Percentiles rank a stretch among this genome's conserved stretches.
phyloP scores from a whole-genome alignment of 1,284 basidiomycete species.

The Trichosporon ovoides region DNA sequence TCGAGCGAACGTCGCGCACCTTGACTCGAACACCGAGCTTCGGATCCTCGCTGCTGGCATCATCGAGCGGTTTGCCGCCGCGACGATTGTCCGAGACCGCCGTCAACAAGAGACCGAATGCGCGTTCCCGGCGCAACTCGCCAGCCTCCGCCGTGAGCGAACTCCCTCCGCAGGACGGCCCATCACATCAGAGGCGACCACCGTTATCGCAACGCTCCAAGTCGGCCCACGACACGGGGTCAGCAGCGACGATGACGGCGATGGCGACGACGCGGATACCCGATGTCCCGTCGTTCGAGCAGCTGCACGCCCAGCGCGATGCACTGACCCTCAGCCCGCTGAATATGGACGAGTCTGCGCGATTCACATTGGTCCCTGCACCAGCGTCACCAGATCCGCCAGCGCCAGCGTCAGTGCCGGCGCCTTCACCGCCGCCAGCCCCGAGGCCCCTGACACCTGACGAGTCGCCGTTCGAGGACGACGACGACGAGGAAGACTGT shows the following conservation, averaged over 20 bases:
- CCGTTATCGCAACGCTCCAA: conserved; percentile 9
- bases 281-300: not conserved
- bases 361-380: not conserved
- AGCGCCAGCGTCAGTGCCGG: too few relatives aligned
- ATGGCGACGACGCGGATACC: not conserved
- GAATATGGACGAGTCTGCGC: not conserved
- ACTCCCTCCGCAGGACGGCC: not conserved
- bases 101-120: conserved; percentile 9
- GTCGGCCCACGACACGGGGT: conserved; percentile 16
- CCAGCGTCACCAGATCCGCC: not conserved
- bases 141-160: not conserved
- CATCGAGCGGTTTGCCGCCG: not conserved
- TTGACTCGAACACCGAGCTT: conserved; percentile 3
- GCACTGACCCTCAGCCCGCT: not conserved
- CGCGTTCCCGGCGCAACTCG: not conserved
- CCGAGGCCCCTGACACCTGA: not conserved
- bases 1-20: not conserved
- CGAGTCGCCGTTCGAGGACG: conserved; percentile 16
- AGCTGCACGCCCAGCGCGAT: not conserved
- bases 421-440: not conserved
- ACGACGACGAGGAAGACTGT: conserved; percentile 9
- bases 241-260: not conserved
- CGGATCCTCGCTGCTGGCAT: not conserved
- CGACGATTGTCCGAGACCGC: conserved; percentile 17
- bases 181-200: not conserved